phyloP scores from a whole-genome alignment of 2,329 filamentous ascomycete genomes.

The Claviceps pusilla region DNA sequence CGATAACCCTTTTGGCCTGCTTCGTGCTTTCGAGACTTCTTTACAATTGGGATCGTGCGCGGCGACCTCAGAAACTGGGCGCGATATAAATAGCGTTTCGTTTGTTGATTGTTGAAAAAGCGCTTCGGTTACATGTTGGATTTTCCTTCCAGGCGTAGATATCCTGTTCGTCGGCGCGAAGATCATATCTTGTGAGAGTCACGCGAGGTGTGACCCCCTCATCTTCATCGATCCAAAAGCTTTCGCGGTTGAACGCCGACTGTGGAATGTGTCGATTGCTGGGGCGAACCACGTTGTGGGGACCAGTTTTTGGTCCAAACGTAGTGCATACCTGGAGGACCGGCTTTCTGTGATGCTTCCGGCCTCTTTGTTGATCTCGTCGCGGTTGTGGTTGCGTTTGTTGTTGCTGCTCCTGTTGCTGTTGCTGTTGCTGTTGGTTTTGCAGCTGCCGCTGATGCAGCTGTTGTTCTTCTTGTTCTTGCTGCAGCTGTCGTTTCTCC shows the following conservation, averaged over 20 bases:
- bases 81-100: background rate
- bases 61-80: background rate
- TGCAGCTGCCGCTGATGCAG: background rate
- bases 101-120: background rate
- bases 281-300: background rate
- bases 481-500: background rate
- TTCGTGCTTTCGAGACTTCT: no score
- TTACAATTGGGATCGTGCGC: no score
- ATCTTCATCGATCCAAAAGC: constrained; percentile 2
- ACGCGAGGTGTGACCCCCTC: constrained; percentile 1
- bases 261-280: background rate
- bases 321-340: background rate
- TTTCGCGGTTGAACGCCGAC: background rate
- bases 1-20: no score
- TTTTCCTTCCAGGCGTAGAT: constrained; percentile 3
- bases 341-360: background rate
- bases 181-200: constrained; percentile 4
- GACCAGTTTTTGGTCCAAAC: background rate
- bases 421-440: background rate
- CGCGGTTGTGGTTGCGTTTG: background rate
- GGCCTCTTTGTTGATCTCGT: background rate
- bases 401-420: background rate
- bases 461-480: background rate
- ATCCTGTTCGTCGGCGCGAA: constrained; percentile 1
- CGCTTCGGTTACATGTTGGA: background rate